Conservation (phyloP, 208 protist genomes). For the Trypanosoma brucei region DNA sequence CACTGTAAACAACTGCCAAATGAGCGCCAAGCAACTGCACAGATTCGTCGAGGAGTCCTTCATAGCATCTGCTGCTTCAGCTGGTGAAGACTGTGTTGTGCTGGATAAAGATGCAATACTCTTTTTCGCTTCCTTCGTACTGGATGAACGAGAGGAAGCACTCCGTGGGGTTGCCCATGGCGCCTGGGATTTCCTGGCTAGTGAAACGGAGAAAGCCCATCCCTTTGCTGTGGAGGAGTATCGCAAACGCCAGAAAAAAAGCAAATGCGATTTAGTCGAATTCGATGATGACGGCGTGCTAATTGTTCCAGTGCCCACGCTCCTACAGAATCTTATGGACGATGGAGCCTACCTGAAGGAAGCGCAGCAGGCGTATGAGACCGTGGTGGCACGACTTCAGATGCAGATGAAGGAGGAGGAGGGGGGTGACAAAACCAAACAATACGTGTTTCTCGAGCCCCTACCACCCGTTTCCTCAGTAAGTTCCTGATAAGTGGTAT, state of each 20-base stretch:
- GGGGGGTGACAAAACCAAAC: constrained; percentile 4
- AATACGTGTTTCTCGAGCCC: constrained; percentile 27
- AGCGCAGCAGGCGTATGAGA: constrained; percentile 38
- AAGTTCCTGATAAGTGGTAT: background rate
- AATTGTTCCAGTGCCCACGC: constrained; percentile 47
- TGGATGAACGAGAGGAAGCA: constrained; percentile 25
- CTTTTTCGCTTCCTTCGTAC: constrained; percentile 47
- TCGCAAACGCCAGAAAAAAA: constrained; percentile 22
- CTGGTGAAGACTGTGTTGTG: background rate
- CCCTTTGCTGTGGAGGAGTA: constrained; percentile 56
- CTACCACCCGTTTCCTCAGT: constrained; percentile 17
- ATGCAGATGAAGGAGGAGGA: background rate
- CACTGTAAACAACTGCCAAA: constrained; percentile 40
- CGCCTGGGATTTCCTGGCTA: constrained; percentile 34
- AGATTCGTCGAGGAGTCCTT: constrained; percentile 43
- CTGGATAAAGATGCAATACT: constrained; percentile 24
- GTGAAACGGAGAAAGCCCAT: constrained; percentile 60
- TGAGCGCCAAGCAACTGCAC: constrained; percentile 34
- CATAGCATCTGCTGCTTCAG: background rate
- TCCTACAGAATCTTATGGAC: constrained; percentile 51
- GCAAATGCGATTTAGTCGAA: background rate
- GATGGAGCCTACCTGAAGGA: constrained; percentile 46
- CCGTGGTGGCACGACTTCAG: constrained; percentile 30
- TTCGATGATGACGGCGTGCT: background rate
- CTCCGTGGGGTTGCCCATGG: constrained; percentile 15